Evolutionary conservation across 148 eudicot species (phyloP), one percentile per base, ranked within the genome.

Genomic region (Amaranthus cruentus): DNA sequence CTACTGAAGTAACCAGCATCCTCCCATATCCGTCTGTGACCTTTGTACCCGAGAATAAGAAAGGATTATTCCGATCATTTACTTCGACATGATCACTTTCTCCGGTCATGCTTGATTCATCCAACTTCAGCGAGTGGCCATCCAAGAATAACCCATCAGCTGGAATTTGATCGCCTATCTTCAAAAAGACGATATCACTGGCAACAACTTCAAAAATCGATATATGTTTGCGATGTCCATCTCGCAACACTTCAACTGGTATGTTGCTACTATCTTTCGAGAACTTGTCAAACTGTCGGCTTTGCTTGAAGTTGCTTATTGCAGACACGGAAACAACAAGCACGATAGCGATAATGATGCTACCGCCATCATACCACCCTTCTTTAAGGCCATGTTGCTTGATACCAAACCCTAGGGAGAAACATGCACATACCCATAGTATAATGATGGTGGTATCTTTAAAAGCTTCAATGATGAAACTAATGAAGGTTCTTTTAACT

Each of bases 311-410:
- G 75, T 84, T 81, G 53, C 86, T 84, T 49, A 81, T 28, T 0
- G 82, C 76, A 55, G 81, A 66, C 4, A 85, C 83, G 3, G 73
- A 78, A 5, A 85, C 73, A 43, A 85, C 88, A 42, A 85, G 82
- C n/a, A 85, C 14, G 44, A 85, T 77, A n/a, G 88, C 84, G 54
- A 85, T 70, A 53, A 83, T 72, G 28, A 85, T 85, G 73, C 88
- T 85, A 3, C 86, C 88, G 4, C 86, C 88, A 61, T 85, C 88
- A 66, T 85, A 85, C 88, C 88, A 85, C 50, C 88, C 88, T 56
- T 83, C 84, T 59, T 75, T 83, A 9, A 57, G 75, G 48, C 86
- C 88, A 69, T 81, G 72, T 68, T 62, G 69, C 47, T 69, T 69
- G 7, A 76, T 76, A 5, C 79, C 74, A 7, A 76, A 69, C 4